Evolutionary conservation across 441 rosid species (phyloP).

Genomic region (Gossypium laxum): DNA sequence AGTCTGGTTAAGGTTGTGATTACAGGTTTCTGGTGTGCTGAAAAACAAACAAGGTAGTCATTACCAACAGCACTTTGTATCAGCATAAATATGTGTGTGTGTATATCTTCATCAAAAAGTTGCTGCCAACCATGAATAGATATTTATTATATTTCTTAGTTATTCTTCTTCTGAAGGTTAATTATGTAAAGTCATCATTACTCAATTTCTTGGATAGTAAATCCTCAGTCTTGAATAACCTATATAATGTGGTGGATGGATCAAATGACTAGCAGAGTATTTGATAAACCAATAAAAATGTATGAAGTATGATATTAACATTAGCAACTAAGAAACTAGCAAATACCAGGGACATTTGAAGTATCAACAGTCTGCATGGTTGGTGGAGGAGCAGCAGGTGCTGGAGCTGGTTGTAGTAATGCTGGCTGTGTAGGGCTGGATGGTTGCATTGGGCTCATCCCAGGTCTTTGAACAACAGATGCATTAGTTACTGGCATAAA

Average conservation of each 20-base stretch:
- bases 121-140: too few relatives aligned
- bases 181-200: background rate
- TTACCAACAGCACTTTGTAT: background rate
- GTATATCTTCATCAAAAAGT: too few relatives aligned
- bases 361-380: constrained; percentile 86
- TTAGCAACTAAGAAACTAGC: constrained; percentile 2
- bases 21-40: constrained; percentile 75
- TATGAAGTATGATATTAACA: background rate
- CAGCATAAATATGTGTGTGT: too few relatives aligned
- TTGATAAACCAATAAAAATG: too few relatives aligned
- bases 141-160: too few relatives aligned
- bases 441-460: constrained; percentile 56
- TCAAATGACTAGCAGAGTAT: background rate
- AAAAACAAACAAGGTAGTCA: constrained; percentile 10
- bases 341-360: constrained; percentile 78
- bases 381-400: constrained; percentile 79
- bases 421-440: constrained; percentile 56
- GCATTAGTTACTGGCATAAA: constrained; percentile 56
- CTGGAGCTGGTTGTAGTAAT: constrained; percentile 40
- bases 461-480: constrained; percentile 61
- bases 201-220: background rate
- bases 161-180: background rate
- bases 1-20: constrained; percentile 73
- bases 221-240: background rate
- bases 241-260: background rate